Base-by-base conservation (phyloP, 2,329 filamentous ascomycete genomes). In the Venturia nashicola region DNA sequence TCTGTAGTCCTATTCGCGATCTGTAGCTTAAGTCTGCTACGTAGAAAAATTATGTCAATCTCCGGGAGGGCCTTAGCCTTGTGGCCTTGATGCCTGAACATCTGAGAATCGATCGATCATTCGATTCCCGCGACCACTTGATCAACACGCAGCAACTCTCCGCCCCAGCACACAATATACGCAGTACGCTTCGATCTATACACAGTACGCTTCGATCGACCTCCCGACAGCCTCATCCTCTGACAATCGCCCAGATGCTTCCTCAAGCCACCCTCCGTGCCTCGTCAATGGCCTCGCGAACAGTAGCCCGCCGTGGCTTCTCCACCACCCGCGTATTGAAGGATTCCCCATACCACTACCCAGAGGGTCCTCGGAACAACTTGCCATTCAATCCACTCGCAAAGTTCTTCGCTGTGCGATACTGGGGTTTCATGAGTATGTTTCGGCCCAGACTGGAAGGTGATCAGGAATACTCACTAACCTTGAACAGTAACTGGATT, bases 381-480 rank as follows among this genome's bases (percentile, higher is more conserved):
- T 80, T 99, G 69, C 94, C 94, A 70, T 99, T 99, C 86, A 96
- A 99, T 84, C 89, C 94, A 70, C 83, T 90, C 80, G 93, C 87
- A 75, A 90, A 86, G 80, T 89, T 83, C 80, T 99, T 99, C 77
- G 84, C 81, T 69, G 67, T 90, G 71, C 83, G 87, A 79, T 99
- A 89, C 86, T 95, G 91, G 88, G 75, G 75, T 68, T 94, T 89
- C 81, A 87, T 87, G 83, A 76, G 87, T 89, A 74, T 67, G 81
- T 78, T 48, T 20, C 23, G 48, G 40, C 39, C 40, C 59, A 44
- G 40, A 55, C 14, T 14, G 32, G 51, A 57, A 62, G 61, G 61
- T 65, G 44, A 59, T 42, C 7, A 20, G 11, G 18, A 20, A 32
- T 42, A 51, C 57, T 61, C 43, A 36, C 48, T 63, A 40, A 57